These are phyloP conservation scores for Triticum aestivum DNA, from an alignment of 176 grass and related monocot genomes.

Conservation along the genomic window IWGSC_CS_RefSeq_v2.1 NC_057811.1:368260515-368261014, in stretches of 20 bases:
- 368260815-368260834: not conserved
- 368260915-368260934: slow-evolving; percentile 9
- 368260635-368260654: not conserved
- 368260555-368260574: not conserved
- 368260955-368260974: slow-evolving; percentile 73
- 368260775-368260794: slow-evolving; percentile 3
- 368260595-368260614: not conserved
- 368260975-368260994: slow-evolving; percentile 79
- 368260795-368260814: not conserved
- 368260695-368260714: not conserved
- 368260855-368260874: not conserved
- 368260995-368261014: slow-evolving; percentile 86
- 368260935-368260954: slow-evolving; percentile 42
- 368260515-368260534: not conserved
- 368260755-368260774: not conserved
- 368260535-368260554: not conserved
- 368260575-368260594: not conserved
- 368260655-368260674: not conserved
- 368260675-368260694: not conserved
- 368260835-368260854: slow-evolving; percentile 21
- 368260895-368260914: not conserved
- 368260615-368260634: not conserved
- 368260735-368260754: not conserved
- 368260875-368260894: not conserved
- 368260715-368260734: not conserved